Evolutionary conservation across 495 filamentous ascomycete genomes (phyloP), one percentile per base, ranked within the genome.

Genomic region (Xylaria grammica): DNA sequence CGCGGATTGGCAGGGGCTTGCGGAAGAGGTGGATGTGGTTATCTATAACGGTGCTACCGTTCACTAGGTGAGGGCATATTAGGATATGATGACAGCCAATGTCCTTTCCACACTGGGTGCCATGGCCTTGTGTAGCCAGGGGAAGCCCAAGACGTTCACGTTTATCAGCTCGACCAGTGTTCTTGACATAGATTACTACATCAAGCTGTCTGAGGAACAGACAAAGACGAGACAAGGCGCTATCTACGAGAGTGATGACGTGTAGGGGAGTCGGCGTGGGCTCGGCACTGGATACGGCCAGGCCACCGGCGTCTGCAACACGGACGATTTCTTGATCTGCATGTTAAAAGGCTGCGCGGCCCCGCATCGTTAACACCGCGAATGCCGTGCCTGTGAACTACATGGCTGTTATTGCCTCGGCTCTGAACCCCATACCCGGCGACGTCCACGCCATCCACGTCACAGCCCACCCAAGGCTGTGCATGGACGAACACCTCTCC

Each of bases 121-220:
- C 8, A 81, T 98, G 70, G 80, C 81, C 62, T 87, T 97, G 32
- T 96, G 92, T 72, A 86, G 85, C 42, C 81, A 79, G 24, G 91
- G 90, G 10, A 94, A 87, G 72, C 84, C 93, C 0, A 99, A 99
- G 81, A 79, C 81, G 1, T 86, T 97, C 59, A 82, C 85, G 3
- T 97, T 97, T 66, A 89, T 98, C 66, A 92, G 89, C 70, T 97
- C 92, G 0, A 99, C 95, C 11, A 89, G 85, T 49, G 87, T 90
- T 0, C 84, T 99, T 0, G 94, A 97, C 69, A 93, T 85, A 0
- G 87, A 92, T 17, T 75, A 95, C 79, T 97, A 91, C 69, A 85
- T 96, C 61, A 72, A 85, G 7, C 83, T 92, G 38, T 93, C 91
- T 0, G 85, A 92, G 36, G 77, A 84, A 40, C 85, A 83, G 60